phyloP scores from a whole-genome alignment of 1,284 basidiomycete genomes.

The Tylopilus orsonianus region DNA sequence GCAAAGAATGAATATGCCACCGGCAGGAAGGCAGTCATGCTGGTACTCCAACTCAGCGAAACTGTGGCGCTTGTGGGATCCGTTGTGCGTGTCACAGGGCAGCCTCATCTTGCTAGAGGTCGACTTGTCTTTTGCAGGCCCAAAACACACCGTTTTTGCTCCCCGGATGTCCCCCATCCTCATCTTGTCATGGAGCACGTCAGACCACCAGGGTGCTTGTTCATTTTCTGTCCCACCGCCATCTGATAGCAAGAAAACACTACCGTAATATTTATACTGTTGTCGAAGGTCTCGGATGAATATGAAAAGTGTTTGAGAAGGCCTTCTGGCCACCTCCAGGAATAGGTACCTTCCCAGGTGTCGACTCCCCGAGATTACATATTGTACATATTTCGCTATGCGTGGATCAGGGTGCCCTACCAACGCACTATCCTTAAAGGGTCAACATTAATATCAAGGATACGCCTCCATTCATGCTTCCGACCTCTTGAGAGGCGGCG shows the following conservation, averaged over 20 bases:
- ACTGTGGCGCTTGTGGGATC: constrained; percentile 58
- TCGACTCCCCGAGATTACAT: constrained; percentile 53
- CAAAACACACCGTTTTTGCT: constrained; percentile 54
- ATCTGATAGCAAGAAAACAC: constrained; percentile 21
- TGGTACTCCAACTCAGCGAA: constrained; percentile 46
- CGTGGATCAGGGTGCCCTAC: neutral
- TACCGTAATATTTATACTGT: constrained; percentile 53
- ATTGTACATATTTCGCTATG: constrained; percentile 44
- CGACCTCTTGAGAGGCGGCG: constrained; percentile 58
- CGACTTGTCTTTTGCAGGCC: constrained; percentile 42
- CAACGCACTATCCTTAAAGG: constrained; percentile 32
- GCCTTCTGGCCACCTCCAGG: constrained; percentile 50
- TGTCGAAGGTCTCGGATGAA: constrained; percentile 60
- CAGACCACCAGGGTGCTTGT: constrained; percentile 26
- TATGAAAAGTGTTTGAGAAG: constrained; percentile 61
- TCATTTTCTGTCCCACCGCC: constrained; percentile 13
- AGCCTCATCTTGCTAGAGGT: constrained; percentile 52
- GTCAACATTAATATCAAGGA: constrained; percentile 42
- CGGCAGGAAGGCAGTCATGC: constrained; percentile 30
- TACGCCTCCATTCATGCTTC: constrained; percentile 49
- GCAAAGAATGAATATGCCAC: constrained; percentile 1
- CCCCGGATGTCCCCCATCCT: constrained; percentile 69
- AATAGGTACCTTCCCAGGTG: constrained; percentile 26
- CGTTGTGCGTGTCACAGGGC: constrained; percentile 55
- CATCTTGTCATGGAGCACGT: constrained; percentile 38